These are phyloP conservation scores for Cudoniella acicularis DNA, from an alignment of 495 filamentous ascomycete genomes.

Conservation along the genomic window DNA sequence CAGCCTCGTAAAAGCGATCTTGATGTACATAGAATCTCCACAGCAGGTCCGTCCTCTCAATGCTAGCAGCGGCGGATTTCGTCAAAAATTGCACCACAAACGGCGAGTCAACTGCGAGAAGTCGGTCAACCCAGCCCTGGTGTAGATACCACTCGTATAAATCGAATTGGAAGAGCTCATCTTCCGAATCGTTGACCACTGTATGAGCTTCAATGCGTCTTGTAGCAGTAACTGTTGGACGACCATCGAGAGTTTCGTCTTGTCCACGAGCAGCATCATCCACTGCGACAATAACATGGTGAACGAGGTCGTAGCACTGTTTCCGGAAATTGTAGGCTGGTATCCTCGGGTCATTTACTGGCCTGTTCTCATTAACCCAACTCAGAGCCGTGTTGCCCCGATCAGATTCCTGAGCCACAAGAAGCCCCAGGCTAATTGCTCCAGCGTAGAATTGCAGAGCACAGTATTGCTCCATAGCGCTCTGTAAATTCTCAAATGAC, in stretches of 20 bases:
- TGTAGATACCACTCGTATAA: slow-evolving; percentile 95
- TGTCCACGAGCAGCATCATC: slow-evolving; percentile 62
- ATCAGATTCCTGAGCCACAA: slow-evolving; percentile 76
- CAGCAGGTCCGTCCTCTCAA: slow-evolving; percentile 81
- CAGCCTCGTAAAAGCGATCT: slow-evolving; percentile 76
- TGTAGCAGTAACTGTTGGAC: slow-evolving; percentile 66
- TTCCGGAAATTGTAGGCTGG: slow-evolving; percentile 65
- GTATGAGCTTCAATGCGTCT: slow-evolving; percentile 82
- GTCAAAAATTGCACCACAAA: slow-evolving; percentile 85
- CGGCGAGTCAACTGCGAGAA: slow-evolving; percentile 77
- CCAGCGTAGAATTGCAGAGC: slow-evolving; percentile 85
- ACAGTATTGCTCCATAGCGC: slow-evolving; percentile 74
- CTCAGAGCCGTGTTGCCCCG: slow-evolving; percentile 75
- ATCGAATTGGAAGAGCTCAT: slow-evolving; percentile 90
- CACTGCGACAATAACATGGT: slow-evolving; percentile 68
- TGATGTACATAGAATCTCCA: slow-evolving; percentile 85
- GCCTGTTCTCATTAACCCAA: slow-evolving; percentile 58
- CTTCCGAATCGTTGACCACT: slow-evolving; percentile 76
- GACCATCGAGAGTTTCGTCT: slow-evolving; percentile 73
- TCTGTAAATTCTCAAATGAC: slow-evolving; percentile 73
- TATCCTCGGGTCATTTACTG: slow-evolving; percentile 60
- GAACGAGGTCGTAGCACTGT: slow-evolving; percentile 78
- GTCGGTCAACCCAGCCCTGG: slow-evolving; percentile 74
- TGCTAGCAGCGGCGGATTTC: slow-evolving; percentile 61
- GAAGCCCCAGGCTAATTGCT: slow-evolving; percentile 83